Conservation (phyloP, 345 rosid species). For the Euphorbia lathyris region DNA sequence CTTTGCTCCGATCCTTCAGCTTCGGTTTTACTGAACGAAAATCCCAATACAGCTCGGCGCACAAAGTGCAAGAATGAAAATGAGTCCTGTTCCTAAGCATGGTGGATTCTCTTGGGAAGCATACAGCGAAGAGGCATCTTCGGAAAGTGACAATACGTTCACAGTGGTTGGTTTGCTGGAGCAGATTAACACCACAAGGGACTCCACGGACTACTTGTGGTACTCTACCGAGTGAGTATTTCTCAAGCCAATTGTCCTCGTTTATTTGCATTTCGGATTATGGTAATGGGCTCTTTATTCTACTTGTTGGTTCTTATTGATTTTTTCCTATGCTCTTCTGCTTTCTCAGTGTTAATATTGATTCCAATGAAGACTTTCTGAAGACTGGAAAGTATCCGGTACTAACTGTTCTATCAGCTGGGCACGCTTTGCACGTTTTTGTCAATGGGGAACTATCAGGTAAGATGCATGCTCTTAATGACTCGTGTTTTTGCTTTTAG, state of each 20-base stretch:
- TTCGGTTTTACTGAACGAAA: slow-evolving; percentile 2
- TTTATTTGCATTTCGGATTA: not conserved
- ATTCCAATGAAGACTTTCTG: slow-evolving; percentile 36
- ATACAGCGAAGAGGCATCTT: slow-evolving; percentile 66
- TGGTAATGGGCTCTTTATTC: not conserved
- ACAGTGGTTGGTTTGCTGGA: slow-evolving; percentile 84
- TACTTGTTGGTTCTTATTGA: not conserved
- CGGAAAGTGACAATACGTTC: slow-evolving; percentile 65
- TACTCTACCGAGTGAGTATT: slow-evolving; percentile 91
- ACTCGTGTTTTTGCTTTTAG: not conserved
- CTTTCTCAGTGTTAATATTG: slow-evolving; percentile 31
- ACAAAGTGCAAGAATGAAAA: slow-evolving; percentile 81
- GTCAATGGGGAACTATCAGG: slow-evolving; percentile 79
- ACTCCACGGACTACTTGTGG: slow-evolving; percentile 89
- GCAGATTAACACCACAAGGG: slow-evolving; percentile 94
- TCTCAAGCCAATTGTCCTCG: not conserved
- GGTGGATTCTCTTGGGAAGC: slow-evolving; percentile 97
- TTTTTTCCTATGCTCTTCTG: not conserved
- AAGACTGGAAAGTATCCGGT: slow-evolving; percentile 27
- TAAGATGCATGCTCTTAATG: slow-evolving; percentile 15
- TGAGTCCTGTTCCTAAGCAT: slow-evolving; percentile 71
- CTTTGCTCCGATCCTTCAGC: not conserved
- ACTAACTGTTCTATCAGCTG: slow-evolving; percentile 68
- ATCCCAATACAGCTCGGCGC: slow-evolving; percentile 65
- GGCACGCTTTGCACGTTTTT: slow-evolving; percentile 70